Percentiles rank a stretch among this genome's conserved stretches.
phyloP scores from a whole-genome alignment of 768 basidiomycete genomes.

The Hygrocybe coccinea region DNA sequence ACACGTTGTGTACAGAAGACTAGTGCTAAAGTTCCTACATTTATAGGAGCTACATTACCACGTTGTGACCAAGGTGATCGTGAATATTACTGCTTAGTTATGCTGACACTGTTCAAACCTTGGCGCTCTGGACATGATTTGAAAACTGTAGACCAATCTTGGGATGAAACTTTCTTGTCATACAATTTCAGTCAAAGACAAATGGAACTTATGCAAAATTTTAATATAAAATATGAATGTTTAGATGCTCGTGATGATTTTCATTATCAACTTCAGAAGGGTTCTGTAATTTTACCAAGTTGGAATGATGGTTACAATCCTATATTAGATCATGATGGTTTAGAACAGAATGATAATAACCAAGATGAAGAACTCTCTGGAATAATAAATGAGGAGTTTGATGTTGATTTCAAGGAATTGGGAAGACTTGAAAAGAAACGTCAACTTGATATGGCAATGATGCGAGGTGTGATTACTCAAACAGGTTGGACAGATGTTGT shows the following conservation, averaged over 20 bases:
- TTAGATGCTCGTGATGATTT: slow-evolving; percentile 22
- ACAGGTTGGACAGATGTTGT: background rate
- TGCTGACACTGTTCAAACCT: slow-evolving; percentile 30
- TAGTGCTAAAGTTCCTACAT: slow-evolving; percentile 20
- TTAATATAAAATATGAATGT: slow-evolving; percentile 35
- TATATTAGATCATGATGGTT: too few species aligned
- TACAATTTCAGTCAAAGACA: slow-evolving; percentile 14
- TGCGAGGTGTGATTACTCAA: background rate
- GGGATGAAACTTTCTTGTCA: slow-evolving; percentile 23
- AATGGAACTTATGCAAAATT: slow-evolving; percentile 23
- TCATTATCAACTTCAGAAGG: background rate
- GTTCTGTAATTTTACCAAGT: too few species aligned
- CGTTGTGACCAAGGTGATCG: slow-evolving; percentile 28
- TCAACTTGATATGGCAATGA: background rate
- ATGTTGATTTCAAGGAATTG: background rate
- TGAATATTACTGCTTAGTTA: slow-evolving; percentile 28
- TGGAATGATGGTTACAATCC: too few species aligned
- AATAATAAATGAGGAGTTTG: background rate
- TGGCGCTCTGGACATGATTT: slow-evolving; percentile 27
- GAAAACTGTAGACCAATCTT: slow-evolving; percentile 15
- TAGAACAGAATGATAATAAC: too few species aligned
- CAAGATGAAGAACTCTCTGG: background rate
- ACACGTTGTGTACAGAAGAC: background rate
- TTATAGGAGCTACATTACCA: slow-evolving; percentile 29
- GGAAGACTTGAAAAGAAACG: background rate